phyloP scores from a whole-genome alignment of 352 stramenopile genomes.

The Globisporangium okanoganense region DNA sequence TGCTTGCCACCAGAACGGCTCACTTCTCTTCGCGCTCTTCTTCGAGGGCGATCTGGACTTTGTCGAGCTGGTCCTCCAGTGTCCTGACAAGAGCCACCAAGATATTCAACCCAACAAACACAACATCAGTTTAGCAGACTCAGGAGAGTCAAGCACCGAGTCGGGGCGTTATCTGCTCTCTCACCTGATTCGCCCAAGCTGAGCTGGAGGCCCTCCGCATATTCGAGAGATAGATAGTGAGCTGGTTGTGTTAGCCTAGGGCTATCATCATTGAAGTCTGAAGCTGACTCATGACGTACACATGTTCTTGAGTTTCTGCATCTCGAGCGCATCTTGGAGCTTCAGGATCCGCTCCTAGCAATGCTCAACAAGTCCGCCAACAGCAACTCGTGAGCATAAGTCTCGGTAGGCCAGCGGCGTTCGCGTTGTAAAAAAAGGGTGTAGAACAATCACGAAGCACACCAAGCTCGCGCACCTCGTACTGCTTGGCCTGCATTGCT shows the following conservation, averaged over 20 bases:
- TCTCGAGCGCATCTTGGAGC: conserved; percentile 69
- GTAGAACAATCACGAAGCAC: too few species aligned
- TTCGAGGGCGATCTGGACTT: conserved; percentile 56
- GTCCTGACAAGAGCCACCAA: conserved; percentile 17
- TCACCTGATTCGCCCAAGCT: conserved; percentile 59
- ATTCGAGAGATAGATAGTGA: not conserved
- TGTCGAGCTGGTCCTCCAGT: conserved; percentile 64
- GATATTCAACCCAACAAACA: not conserved
- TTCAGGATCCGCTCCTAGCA: conserved; percentile 70
- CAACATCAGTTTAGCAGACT: not conserved
- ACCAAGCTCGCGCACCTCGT: conserved; percentile 25
- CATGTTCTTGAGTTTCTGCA: conserved; percentile 81
- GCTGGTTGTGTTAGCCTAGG: not conserved
- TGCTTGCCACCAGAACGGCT: not conserved
- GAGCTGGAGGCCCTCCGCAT: conserved; percentile 25
- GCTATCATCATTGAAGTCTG: too few species aligned
- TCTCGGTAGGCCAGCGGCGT: not conserved
- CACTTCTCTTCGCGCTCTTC: conserved; percentile 74
- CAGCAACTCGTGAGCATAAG: not conserved
- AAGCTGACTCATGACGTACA: conserved; percentile 25
- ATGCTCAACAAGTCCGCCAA: not conserved
- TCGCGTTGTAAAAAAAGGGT: not conserved
- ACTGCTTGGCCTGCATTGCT: conserved; percentile 78
- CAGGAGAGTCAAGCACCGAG: not conserved
- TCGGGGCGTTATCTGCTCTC: not conserved